Evolutionary conservation across 164 flowering plant genomes (phyloP).

Genomic region (Litsea cubeba): DNA sequence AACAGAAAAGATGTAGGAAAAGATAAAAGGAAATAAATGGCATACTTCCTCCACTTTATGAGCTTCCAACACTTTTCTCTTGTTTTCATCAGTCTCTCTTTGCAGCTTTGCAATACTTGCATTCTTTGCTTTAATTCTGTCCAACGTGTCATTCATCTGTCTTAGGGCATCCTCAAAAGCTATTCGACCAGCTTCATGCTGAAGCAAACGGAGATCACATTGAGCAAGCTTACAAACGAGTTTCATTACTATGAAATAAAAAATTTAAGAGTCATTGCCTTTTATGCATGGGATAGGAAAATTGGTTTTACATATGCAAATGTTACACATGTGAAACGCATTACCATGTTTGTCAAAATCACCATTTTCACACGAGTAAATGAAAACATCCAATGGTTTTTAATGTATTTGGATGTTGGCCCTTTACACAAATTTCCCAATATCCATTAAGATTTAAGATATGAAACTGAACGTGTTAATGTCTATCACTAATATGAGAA

Average conservation of each 20-base stretch:
- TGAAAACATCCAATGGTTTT: no score
- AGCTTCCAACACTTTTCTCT: slow-evolving; percentile 56
- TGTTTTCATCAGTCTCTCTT: slow-evolving; percentile 43
- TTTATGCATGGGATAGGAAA: no score
- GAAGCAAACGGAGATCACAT: slow-evolving; percentile 18
- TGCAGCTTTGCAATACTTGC: slow-evolving; percentile 28
- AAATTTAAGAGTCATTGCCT: no score
- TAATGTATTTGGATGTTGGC: no score
- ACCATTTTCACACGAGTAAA: no score
- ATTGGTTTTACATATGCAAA: no score
- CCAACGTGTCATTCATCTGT: slow-evolving; percentile 45
- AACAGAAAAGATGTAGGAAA: not conserved
- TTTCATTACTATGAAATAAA: not conserved
- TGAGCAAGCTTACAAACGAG: not conserved
- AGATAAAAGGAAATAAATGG: not conserved
- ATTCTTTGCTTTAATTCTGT: slow-evolving; percentile 35
- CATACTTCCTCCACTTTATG: slow-evolving; percentile 68
- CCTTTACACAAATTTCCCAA: no score
- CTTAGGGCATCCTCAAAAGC: slow-evolving; percentile 72
- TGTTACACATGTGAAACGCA: no score
- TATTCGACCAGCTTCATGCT: slow-evolving; percentile 74
- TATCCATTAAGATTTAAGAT: no score
- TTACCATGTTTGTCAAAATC: no score
- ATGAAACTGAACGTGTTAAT: no score
- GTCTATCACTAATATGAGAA: no score